Base-by-base conservation (phyloP, 257 asterid species). In the Jacaranda copaia region DNA sequence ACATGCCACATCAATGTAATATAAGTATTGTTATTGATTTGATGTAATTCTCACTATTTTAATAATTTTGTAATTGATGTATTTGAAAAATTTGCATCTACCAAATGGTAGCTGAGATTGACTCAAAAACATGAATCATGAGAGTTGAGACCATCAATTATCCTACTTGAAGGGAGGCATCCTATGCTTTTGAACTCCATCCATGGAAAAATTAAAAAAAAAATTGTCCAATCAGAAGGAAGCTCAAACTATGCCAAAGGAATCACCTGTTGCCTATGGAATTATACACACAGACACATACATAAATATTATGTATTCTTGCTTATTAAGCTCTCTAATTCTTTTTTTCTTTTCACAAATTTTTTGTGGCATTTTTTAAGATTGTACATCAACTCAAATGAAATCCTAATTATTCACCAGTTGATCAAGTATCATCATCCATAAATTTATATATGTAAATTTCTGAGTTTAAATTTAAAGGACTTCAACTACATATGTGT, bases 131-230 rank as follows among this genome's bases (percentile, higher is more conserved):
- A 77, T 3, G 20, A 69, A 58, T 68, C 42, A 77, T 68, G 71
- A 46, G 48, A 55, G 5, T 7, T 68, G 71, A 46, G 48, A 55
- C 3, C 9, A 5, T 32, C 59, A 13, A 45, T 25, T 35, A 48
- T 74, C 42, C 18, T 49, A 77, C 11, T 19, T 14, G 14, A 48
- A 62, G 11, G 45, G 53, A 77, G 70, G 75, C 6, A 77, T 58
- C 76, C 72, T 35, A 60, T 70, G 77, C 72, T 52, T 63, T 53
- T 35, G 16, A 69, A 59, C 35, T 45, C 19, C 56, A 19, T 18
- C 8, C 9, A 12, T 6, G 35, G 5, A 8, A 43, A 46, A 60
- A 25, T 19, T 7, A 2, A 46, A 12, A 3, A 5, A 56, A 32
- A 55, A 52, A 38, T 68, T 3, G 15, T 42, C 16, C 40, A 70